These are phyloP conservation scores for Cyclotella kingstonii DNA, from an alignment of 108 stramenopile species.

Conservation along the genomic window DNA sequence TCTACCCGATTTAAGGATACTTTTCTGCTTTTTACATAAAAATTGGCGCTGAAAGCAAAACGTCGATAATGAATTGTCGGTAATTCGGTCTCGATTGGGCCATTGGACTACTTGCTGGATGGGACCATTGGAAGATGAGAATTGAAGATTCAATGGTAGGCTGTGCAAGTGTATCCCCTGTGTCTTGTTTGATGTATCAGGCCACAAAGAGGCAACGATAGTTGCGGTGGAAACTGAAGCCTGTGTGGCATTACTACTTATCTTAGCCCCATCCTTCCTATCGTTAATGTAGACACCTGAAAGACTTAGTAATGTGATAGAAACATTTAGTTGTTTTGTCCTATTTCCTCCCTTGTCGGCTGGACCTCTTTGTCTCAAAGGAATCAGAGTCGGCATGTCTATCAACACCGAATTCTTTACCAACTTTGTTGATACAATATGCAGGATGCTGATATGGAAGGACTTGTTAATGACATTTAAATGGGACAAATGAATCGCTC, in stretches of 20 bases:
- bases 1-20: neutral
- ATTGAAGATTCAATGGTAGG: conserved; percentile 17
- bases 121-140: neutral
- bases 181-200: neutral
- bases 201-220: conserved; percentile 3
- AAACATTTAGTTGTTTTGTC: conserved; percentile 8
- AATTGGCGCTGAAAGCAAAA: conserved; percentile 16
- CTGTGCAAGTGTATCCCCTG: conserved; percentile 10
- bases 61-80: conserved; percentile 3
- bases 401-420: no score
- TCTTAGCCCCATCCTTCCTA: conserved; percentile 1
- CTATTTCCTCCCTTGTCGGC: neutral
- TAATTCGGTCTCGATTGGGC: conserved; percentile 5
- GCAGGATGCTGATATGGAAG: no score
- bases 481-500: no score
- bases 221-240: conserved; percentile 6
- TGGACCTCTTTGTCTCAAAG: no score
- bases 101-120: conserved; percentile 9
- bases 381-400: no score
- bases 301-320: conserved; percentile 12
- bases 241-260: neutral
- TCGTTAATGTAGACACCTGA: conserved; percentile 17
- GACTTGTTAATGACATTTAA: no score
- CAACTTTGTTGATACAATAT: no score
- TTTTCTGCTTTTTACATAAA: neutral